These are phyloP conservation scores for Colletotrichum sp. DNA, from an alignment of 2,329 filamentous ascomycete genomes.

Conservation along the genomic window DNA sequence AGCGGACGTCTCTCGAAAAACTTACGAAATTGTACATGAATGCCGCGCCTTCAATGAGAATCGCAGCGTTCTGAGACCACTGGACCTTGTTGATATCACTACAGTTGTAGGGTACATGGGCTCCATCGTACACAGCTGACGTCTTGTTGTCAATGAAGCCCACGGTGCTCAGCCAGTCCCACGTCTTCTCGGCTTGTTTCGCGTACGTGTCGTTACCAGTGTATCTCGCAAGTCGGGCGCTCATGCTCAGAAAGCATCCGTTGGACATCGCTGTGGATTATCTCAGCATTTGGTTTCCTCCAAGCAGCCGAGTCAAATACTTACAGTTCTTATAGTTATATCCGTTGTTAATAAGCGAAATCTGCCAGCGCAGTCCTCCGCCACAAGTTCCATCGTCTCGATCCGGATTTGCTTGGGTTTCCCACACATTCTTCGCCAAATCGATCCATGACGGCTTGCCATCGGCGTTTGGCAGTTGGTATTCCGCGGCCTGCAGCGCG, in stretches of 20 bases:
- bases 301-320: background rate
- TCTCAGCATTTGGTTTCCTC: background rate
- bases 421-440: constrained; percentile 64
- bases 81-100: constrained; percentile 54
- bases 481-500: constrained; percentile 61
- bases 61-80: constrained; percentile 59
- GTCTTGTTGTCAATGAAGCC: constrained; percentile 56
- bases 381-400: constrained; percentile 62
- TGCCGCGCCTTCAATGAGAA: constrained; percentile 59
- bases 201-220: constrained; percentile 62
- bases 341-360: constrained; percentile 65
- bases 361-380: constrained; percentile 72
- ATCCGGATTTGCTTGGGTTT: constrained; percentile 43
- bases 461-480: constrained; percentile 51
- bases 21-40: constrained; percentile 61
- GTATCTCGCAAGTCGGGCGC: constrained; percentile 65
- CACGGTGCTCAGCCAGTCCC: constrained; percentile 58
- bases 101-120: constrained; percentile 55
- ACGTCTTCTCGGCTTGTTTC: constrained; percentile 60
- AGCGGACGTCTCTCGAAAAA: background rate
- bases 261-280: constrained; percentile 42
- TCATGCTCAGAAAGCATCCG: constrained; percentile 54
- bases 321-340: constrained; percentile 68
- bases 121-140: constrained; percentile 66
- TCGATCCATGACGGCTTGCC: constrained; percentile 53